Evolutionary conservation across 345 rosid genomes (phyloP), one percentile per base, ranked within the genome.

Genomic region (Eutrema heterophyllum): DNA sequence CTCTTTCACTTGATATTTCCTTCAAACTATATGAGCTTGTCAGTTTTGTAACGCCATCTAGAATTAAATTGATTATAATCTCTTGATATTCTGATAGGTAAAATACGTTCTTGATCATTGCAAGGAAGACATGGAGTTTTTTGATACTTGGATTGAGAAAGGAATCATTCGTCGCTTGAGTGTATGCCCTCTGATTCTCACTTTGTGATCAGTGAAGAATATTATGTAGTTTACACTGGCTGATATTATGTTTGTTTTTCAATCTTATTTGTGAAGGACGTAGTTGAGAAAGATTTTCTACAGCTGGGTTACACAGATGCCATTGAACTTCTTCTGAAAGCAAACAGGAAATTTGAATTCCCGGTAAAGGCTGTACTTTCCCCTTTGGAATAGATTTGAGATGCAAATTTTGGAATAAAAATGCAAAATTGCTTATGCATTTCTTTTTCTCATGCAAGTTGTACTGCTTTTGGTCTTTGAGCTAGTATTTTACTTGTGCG

Each of bases 71-170:
- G 71, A 61, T 67, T 63, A 38, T 36, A 78, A 41, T 76, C 60
- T 53, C 63, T 41, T 58, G 38, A 27, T 45, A 14, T 71, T 59
- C 2, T 14, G 45, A 71, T 84, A 95, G 99, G 98, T 95, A 81
- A 84, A 82, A 65, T 83, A 92, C 64, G 76, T 95, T 59, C 92
- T 95, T 27, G 94, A 95, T 65, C 84, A 88, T 75, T 95, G 99
- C 89, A 87, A 85, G 78, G 98, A 92, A 87, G 99, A 95, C 84
- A 95, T 95, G 99, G 92, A 87, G 36, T 95, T 95, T 80, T 95
- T 95, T 83, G 93, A 92, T 78, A 84, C 91, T 73, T 89, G 98
- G 97, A 90, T 95, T 67, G 98, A 95, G 78, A 90, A 95, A 84
- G 99, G 99, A 79, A 88, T 95, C 80, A 83, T 90, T 67, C 80